Base-by-base conservation (phyloP, 306 rosid genomes). In the Cucurbita maxima region DNA sequence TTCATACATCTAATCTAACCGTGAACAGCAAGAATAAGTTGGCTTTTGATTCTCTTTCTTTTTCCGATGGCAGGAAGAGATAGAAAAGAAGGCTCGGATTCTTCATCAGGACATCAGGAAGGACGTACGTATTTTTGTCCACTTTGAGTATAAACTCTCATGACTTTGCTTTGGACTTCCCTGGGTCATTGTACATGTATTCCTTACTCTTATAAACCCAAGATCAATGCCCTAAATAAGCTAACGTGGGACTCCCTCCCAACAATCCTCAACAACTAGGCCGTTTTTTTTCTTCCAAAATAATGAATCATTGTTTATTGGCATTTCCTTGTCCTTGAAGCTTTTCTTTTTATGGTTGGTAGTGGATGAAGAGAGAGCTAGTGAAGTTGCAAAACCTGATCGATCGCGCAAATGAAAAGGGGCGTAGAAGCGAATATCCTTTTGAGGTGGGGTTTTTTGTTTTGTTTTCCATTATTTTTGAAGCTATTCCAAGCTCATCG, bases 101-200 rank as follows among this genome's bases (percentile, higher is more conserved):
- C 83, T 92, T 69, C 93, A 78, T 6, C 83, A 79, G 70, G 93
- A 87, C 76, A 85, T 88, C 62, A 86, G 79, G 63, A 88, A 86
- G 86, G 86, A 87, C 64, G 98, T 87, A 86, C 7, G 85, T 58
- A 59, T 56, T 58, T 69, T 30, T 2, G 4, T 30, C 38, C 72
- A 5, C 37, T 66, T 47, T 13, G 45, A 41, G 2, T 0, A 30
- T 30, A 30, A 30, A 3, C 34, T 30, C 34, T 30, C 34, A 2
- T 30, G 3, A 3, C 3, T 30, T 30, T 30, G 34, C 1, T 30
- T 30, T 30, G 34, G 3, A 0, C 34, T 30, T 30, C 34, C 3
- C 34, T 0, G 3, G 0, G 3, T n/a, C n/a, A n/a, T n/a, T n/a
- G n/a, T n/a, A n/a, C n/a, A 30, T 3, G 34, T 30, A 30, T 30